Conservation (phyloP, 768 basidiomycete species). For the Tylopilus plumbeoviolaceoides region DNA sequence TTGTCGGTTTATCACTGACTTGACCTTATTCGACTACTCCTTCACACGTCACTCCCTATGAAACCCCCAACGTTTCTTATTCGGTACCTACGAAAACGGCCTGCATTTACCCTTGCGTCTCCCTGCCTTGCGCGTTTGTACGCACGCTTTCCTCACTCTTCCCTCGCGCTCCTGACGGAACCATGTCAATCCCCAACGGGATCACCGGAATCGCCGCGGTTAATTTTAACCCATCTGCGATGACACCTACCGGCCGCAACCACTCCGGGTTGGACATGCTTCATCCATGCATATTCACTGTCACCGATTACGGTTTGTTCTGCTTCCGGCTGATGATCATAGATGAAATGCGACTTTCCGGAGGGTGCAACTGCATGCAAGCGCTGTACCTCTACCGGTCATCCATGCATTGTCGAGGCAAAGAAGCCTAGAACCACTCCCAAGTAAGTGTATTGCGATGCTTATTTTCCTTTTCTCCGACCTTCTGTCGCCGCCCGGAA, state of each 20-base stretch:
- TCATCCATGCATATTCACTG: neutral
- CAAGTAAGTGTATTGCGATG: slow-evolving; percentile 57
- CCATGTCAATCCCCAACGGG: slow-evolving; percentile 7
- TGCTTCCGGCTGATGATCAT: slow-evolving; percentile 10
- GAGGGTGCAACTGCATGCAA: slow-evolving; percentile 70
- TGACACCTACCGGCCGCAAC: slow-evolving; percentile 6
- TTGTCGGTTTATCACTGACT: neutral
- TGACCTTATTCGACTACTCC: neutral
- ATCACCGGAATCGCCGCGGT: slow-evolving; percentile 5
- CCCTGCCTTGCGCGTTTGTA: neutral
- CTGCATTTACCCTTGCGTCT: slow-evolving; percentile 2
- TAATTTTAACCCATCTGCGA: slow-evolving; percentile 3
- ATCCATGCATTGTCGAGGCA: slow-evolving; percentile 80
- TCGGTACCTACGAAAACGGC: slow-evolving; percentile 15
- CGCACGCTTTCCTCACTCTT: slow-evolving; percentile 4
- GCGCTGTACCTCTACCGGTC: slow-evolving; percentile 67
- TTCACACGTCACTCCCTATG: slow-evolving; percentile 1
- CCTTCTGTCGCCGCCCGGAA: slow-evolving; percentile 4
- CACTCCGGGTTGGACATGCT: neutral
- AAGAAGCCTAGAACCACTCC: slow-evolving; percentile 74
- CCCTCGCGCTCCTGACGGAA: slow-evolving; percentile 4
- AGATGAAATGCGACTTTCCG: slow-evolving; percentile 90
- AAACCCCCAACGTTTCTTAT: slow-evolving; percentile 1
- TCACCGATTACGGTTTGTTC: slow-evolving; percentile 10
- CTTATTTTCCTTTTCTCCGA: neutral